A percentile compares a stretch with the other conserved stretches of the same genome.
Conservation (phyloP, 208 protist species). For the Trypanosoma cruzi region DNA sequence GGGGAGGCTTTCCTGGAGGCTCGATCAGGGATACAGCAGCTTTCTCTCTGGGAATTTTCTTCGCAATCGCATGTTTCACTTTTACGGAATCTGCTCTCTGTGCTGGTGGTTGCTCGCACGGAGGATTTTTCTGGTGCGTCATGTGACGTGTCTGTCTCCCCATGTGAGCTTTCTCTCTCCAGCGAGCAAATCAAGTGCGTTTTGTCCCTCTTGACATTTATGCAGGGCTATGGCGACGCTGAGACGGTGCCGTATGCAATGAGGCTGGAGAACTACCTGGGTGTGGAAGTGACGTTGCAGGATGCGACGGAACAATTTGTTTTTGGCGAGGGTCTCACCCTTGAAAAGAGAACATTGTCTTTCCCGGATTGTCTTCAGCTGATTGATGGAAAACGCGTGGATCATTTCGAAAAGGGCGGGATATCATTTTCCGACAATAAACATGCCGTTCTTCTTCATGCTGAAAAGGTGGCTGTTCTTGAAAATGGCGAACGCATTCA, state of each 20-base stretch:
- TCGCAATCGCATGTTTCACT: slow-evolving; percentile 37
- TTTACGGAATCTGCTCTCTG: slow-evolving; percentile 37
- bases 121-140: slow-evolving; percentile 17
- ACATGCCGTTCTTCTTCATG: slow-evolving; percentile 6
- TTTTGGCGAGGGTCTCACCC: slow-evolving; percentile 2
- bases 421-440: background rate
- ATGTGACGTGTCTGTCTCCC: slow-evolving; percentile 35
- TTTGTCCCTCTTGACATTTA: slow-evolving; percentile 7
- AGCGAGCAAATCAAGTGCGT: slow-evolving; percentile 27
- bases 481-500: slow-evolving; percentile 26
- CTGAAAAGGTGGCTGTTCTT: slow-evolving; percentile 9
- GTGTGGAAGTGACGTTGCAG: slow-evolving; percentile 13
- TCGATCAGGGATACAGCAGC: slow-evolving; percentile 50
- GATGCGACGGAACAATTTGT: slow-evolving; percentile 2
- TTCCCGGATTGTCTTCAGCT: slow-evolving; percentile 13
- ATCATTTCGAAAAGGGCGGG: slow-evolving; percentile 8
- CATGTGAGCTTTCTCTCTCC: slow-evolving; percentile 34
- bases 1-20: slow-evolving; percentile 43
- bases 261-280: slow-evolving; percentile 17
- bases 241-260: background rate
- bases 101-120: slow-evolving; percentile 36
- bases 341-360: slow-evolving; percentile 8
- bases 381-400: slow-evolving; percentile 8
- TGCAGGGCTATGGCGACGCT: background rate
- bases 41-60: slow-evolving; percentile 50